Evolutionary conservation across 768 basidiomycete species (phyloP).

Genomic region (Hericium rajendrae): DNA sequence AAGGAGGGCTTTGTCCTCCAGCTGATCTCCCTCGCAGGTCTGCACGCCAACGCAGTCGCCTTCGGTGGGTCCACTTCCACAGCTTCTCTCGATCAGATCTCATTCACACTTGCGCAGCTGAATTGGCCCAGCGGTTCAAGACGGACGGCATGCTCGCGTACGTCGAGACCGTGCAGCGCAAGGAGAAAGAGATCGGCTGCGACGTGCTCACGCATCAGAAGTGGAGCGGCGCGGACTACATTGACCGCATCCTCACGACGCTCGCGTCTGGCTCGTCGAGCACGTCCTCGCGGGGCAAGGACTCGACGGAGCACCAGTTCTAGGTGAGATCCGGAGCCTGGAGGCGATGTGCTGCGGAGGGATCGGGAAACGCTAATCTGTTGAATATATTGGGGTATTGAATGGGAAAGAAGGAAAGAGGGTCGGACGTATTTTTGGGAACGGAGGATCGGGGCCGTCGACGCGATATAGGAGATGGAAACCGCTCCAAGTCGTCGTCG

Average conservation of each 20-base stretch:
- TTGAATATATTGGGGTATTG: too few relatives aligned
- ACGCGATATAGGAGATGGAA: background rate
- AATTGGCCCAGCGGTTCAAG: constrained; percentile 73
- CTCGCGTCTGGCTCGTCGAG: constrained; percentile 85
- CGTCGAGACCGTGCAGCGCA: constrained; percentile 78
- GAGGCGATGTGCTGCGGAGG: background rate
- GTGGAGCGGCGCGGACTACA: constrained; percentile 92
- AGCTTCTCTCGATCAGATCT: background rate
- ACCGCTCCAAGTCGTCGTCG: too few relatives aligned
- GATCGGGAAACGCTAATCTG: too few relatives aligned
- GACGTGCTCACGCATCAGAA: constrained; percentile 93
- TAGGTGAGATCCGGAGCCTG: constrained; percentile 18
- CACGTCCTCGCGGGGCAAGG: constrained; percentile 73
- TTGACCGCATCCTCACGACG: constrained; percentile 75
- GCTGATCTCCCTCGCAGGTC: constrained; percentile 81
- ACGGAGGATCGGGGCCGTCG: too few relatives aligned
- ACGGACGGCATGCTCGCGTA: constrained; percentile 90
- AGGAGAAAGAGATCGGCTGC: constrained; percentile 80
- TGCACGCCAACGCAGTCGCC: constrained; percentile 74
- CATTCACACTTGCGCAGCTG: constrained; percentile 34
- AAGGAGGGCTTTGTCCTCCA: constrained; percentile 92
- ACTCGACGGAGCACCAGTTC: constrained; percentile 86
- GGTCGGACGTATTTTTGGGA: too few relatives aligned
- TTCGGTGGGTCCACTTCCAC: constrained; percentile 40
- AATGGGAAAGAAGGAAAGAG: too few relatives aligned